Percentiles rank a stretch among this genome's conserved stretches.
Evolutionary conservation across 352 stramenopile genomes (phyloP).

Genomic region (Pythium insidiosum): DNA sequence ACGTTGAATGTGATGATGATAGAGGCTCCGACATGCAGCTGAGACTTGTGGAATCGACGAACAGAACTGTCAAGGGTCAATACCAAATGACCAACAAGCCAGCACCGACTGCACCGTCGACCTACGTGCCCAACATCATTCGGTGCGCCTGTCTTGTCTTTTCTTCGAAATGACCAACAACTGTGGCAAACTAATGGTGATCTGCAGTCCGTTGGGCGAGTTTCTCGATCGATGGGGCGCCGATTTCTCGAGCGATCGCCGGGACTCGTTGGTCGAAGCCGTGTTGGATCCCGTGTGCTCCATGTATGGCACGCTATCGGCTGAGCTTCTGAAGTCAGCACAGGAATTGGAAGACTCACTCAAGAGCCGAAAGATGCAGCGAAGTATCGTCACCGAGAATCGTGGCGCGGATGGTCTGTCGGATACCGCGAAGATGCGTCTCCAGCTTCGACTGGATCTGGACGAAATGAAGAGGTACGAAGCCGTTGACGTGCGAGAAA

Average conservation of each 20-base stretch:
- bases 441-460: slow-evolving; percentile 71
- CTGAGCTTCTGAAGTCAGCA: slow-evolving; percentile 66
- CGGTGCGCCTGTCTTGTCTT: slow-evolving; percentile 18
- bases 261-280: slow-evolving; percentile 34
- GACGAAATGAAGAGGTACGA: slow-evolving; percentile 60
- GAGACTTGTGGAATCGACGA: neutral
- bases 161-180: neutral
- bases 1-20: no score
- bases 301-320: slow-evolving; percentile 56
- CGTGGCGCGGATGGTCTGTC: slow-evolving; percentile 27
- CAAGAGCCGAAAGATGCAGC: slow-evolving; percentile 83
- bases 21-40: no score
- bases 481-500: neutral
- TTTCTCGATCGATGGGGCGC: slow-evolving; percentile 71
- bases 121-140: slow-evolving; percentile 73
- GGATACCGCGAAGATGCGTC: slow-evolving; percentile 83
- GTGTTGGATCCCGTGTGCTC: slow-evolving; percentile 55
- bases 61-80: slow-evolving; percentile 79
- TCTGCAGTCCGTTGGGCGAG: slow-evolving; percentile 42
- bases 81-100: slow-evolving; percentile 89
- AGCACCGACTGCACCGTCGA: slow-evolving; percentile 49
- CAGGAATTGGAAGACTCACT: slow-evolving; percentile 79
- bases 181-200: slow-evolving; percentile 1
- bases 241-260: slow-evolving; percentile 32
- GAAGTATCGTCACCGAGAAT: slow-evolving; percentile 21